phyloP scores from a whole-genome alignment of 2,329 filamentous ascomycete species.

The Coniochaeta ligniaria region DNA sequence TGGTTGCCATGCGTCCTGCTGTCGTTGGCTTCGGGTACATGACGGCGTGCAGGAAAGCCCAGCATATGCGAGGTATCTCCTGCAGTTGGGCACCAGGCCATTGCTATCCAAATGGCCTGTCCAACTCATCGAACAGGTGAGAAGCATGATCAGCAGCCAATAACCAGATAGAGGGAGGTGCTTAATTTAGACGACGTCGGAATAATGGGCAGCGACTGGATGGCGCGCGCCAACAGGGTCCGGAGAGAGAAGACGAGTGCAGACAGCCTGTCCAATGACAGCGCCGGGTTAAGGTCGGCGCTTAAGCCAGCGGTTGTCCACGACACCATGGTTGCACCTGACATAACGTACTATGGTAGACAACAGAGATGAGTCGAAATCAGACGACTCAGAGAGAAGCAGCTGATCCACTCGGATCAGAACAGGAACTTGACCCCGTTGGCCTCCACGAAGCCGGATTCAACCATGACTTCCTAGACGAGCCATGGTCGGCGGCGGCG shows the following conservation, averaged over 20 bases:
- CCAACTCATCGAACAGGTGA: neutral
- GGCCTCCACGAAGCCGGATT: neutral
- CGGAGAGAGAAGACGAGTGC: slow-evolving; percentile 7
- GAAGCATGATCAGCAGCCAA: slow-evolving; percentile 8
- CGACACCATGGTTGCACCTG: neutral
- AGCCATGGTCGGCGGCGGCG: neutral
- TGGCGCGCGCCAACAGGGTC: slow-evolving; percentile 19
- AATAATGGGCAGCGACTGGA: slow-evolving; percentile 12
- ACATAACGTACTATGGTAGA: neutral
- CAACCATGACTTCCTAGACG: neutral
- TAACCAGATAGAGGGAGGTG: slow-evolving; percentile 8
- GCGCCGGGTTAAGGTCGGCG: neutral
- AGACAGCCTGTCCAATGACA: slow-evolving; percentile 13
- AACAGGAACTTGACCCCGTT: neutral
- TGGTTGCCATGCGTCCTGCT: neutral
- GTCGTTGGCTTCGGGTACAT: neutral
- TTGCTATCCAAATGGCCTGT: neutral
- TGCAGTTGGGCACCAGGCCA: slow-evolving; percentile 9
- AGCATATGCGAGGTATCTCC: slow-evolving; percentile 2
- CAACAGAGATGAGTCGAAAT: neutral
- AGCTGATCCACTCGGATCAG: neutral
- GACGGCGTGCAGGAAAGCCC: neutral
- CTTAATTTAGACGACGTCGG: slow-evolving; percentile 4
- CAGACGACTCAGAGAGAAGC: neutral
- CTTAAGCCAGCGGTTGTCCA: neutral